Evolutionary conservation across 108 stramenopile genomes (phyloP).

Genomic region (Parietichytrium sp.): DNA sequence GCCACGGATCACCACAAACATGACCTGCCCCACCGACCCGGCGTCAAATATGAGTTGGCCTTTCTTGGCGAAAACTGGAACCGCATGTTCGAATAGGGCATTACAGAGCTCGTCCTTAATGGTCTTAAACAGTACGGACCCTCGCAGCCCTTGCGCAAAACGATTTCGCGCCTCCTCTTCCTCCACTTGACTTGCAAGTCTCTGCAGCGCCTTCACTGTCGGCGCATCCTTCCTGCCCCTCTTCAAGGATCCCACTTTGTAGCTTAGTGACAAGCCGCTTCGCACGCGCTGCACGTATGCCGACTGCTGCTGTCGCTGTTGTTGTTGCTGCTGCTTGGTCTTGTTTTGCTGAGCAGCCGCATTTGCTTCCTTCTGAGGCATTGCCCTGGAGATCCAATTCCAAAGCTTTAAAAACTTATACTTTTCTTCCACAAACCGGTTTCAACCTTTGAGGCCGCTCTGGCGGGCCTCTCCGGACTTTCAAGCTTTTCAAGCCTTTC

Average conservation of each 20-base stretch:
- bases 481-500: no score
- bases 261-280: neutral
- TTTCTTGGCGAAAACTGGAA: neutral
- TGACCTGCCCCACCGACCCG: slow-evolving; percentile 7
- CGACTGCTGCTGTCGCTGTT: neutral
- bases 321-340: no score
- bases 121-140: neutral
- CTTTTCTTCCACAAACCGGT: no score
- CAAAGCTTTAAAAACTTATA: no score
- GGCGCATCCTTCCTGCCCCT: neutral
- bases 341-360: no score
- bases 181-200: neutral
- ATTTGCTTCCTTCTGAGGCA: no score
- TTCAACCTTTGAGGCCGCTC: no score
- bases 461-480: no score
- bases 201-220: neutral
- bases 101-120: neutral
- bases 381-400: no score
- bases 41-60: neutral
- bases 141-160: neutral
- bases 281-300: neutral
- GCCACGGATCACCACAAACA: neutral
- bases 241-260: neutral
- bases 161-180: neutral
- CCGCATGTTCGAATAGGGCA: neutral